Base-by-base conservation (phyloP, 2,329 filamentous ascomycete species). In the Penicillium concentricum region DNA sequence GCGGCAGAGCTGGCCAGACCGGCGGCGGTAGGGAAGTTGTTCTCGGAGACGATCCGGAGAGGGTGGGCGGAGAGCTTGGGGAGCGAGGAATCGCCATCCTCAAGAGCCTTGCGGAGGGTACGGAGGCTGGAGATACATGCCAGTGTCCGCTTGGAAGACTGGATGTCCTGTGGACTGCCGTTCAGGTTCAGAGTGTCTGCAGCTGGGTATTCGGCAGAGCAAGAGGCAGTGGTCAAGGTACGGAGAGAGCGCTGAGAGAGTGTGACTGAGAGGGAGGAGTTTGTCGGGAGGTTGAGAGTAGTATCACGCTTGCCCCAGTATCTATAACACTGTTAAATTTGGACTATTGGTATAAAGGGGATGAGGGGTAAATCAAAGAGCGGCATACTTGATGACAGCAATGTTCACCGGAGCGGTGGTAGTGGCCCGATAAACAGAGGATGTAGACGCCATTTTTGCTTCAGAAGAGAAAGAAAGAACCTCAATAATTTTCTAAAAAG, bases 11-110 rank as follows among this genome's bases (percentile, higher is more conserved):
- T 82, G 39, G 84, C 84, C 28, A 99, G 86, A 7, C 94, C 94
- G 5, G 94, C 94, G 26, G 94, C 94, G 2, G 94, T 99, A 61
- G 94, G 94, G 83, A 99, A 99, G 83, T 99, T 99, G 84, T 99
- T 99, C 80, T 94, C 90, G 56, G 90, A 94, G 55, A 97, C 92
- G 64, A 99, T 88, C 67, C 88, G 89, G 60, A 99, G 85, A 34
- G 90, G 86, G 69, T 89, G 81, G 50, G 81, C 73, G 12, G 91
- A 90, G 56, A 99, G 86, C 75, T 90, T 91, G 42, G 93, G 91
- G n/a, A 96, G 83, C 22, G 85, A 86, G 0, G 86, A 67, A 72
- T 96, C 81, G 59, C 82, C 76, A 35, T 81, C 79, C 76, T 99
- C 94, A 69, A 97, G 82, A 24, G 85, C 81, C 51, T 86, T 82